These are phyloP conservation scores for Colletotrichum sp. DNA, from an alignment of 2,329 filamentous ascomycete genomes.

Conservation along the genomic window DNA sequence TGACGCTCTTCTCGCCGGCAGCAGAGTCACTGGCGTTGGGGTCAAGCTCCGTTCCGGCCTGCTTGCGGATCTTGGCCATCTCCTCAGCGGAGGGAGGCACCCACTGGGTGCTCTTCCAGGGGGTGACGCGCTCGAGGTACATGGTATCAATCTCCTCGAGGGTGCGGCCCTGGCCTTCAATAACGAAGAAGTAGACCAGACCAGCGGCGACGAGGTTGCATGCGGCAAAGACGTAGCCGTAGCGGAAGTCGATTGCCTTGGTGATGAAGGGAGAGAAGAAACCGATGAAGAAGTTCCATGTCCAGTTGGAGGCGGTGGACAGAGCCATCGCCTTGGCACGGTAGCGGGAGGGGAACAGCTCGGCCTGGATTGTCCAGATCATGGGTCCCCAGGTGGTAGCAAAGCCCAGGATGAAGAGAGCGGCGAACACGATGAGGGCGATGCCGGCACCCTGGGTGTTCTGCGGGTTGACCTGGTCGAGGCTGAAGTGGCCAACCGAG, in stretches of 20 bases:
- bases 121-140: constrained; percentile 71
- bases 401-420: constrained; percentile 68
- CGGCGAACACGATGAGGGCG: constrained; percentile 67
- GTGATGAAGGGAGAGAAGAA: constrained; percentile 87
- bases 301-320: constrained; percentile 68
- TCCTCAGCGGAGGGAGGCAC: constrained; percentile 46
- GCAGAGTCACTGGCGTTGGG: constrained; percentile 11
- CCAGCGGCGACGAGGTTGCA: constrained; percentile 70
- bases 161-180: constrained; percentile 74
- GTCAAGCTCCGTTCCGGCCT: constrained; percentile 46
- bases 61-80: constrained; percentile 44
- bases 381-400: constrained; percentile 47
- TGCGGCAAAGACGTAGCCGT: constrained; percentile 78
- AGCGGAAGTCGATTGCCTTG: constrained; percentile 71
- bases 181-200: constrained; percentile 79
- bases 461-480: constrained; percentile 39
- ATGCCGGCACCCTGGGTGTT: constrained; percentile 53
- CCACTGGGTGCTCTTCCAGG: constrained; percentile 67
- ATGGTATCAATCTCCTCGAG: constrained; percentile 83
- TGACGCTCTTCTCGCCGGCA: constrained; percentile 2
- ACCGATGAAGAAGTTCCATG: constrained; percentile 76
- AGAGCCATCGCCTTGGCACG: constrained; percentile 66
- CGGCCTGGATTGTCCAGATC: constrained; percentile 68
- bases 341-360: constrained; percentile 69
- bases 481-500: constrained; percentile 55